Evolutionary conservation across 2,329 filamentous ascomycete genomes (phyloP), one percentile per base, ranked within the genome.

Genomic region (Aplosporella prunicola): DNA sequence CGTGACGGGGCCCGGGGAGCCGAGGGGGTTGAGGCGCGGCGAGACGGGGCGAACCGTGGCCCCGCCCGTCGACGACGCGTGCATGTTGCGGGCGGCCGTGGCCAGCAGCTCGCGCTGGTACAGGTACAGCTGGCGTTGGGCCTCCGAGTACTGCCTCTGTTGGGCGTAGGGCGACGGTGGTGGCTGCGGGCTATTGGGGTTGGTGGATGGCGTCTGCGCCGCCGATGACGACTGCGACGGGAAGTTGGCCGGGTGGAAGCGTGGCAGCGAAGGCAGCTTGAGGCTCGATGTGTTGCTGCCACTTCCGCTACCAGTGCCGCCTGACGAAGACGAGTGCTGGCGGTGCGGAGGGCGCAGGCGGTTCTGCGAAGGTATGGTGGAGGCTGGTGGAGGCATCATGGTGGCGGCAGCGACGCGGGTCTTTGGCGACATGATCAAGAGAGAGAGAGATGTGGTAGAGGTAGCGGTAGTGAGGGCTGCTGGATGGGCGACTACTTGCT

Each of bases 181-280:
- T 6, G 61, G 53, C 26, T 63, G 61, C 6, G 63, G 62, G 29
- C 60, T 62, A 45, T 53, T 58, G 18, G 55, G 48, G 22, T 54
- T 57, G 8, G 58, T 59, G 43, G 55, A 45, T 11, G 62, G 57
- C 2, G 61, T 60, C 23, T 44, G 54, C 34, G 52, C 51, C 9
- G 48, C 41, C 35, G 61, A 67, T 10, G 58, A 58, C 30, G 52
- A 51, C 31, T 57, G 47, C 23, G 60, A 62, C 8, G 64, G 60
- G 47, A 64, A 71, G 51, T 71, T 70, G 44, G 68, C 66, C 5
- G 68, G 68, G 42, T 72, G 68, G 56, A 69, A 71, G 41, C 66
- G 62, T 29, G 68, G 68, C 26, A 72, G 56, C 2, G 62, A 62
- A n/a, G 67, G 65, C 10, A 71, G 52, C 39, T 63, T 62, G 23